Evolutionary conservation across 306 rosid species (phyloP).

Genomic region (Oxytropis ochrocephala): DNA sequence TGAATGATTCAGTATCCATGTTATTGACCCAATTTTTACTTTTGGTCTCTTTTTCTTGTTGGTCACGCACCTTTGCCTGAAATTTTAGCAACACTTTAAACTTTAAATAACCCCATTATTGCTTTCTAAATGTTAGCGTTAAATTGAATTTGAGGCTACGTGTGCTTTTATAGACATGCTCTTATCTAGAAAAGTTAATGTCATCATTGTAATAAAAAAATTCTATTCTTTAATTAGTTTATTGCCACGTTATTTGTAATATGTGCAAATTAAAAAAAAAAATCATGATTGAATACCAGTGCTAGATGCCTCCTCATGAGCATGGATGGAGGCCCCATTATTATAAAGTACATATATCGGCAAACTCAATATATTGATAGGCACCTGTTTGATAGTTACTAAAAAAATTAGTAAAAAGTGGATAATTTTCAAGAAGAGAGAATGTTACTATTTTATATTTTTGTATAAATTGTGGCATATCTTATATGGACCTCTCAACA

Average conservation of each 20-base stretch:
- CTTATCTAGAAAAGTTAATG: neutral
- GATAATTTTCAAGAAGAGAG: too few species aligned
- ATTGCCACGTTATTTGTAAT: neutral
- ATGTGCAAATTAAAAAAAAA: neutral
- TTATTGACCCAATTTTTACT: constrained; percentile 42
- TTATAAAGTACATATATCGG: too few species aligned
- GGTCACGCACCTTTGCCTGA: constrained; percentile 51
- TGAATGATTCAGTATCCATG: constrained; percentile 21
- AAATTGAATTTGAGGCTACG: neutral
- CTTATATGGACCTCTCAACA: too few species aligned
- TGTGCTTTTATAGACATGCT: neutral
- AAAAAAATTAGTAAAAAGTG: too few species aligned
- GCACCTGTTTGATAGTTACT: too few species aligned
- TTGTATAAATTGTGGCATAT: too few species aligned
- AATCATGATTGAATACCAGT: neutral
- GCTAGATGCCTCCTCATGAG: too few species aligned
- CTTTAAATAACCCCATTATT: neutral
- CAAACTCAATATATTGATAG: too few species aligned
- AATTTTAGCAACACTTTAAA: neutral
- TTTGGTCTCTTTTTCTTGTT: constrained; percentile 42
- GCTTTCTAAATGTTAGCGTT: neutral
- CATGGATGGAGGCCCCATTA: too few species aligned
- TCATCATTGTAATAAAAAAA: too few species aligned
- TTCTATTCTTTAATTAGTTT: neutral
- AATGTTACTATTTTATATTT: too few species aligned